phyloP scores from a whole-genome alignment of 257 asterid genomes.

The Mentha longifolia region DNA sequence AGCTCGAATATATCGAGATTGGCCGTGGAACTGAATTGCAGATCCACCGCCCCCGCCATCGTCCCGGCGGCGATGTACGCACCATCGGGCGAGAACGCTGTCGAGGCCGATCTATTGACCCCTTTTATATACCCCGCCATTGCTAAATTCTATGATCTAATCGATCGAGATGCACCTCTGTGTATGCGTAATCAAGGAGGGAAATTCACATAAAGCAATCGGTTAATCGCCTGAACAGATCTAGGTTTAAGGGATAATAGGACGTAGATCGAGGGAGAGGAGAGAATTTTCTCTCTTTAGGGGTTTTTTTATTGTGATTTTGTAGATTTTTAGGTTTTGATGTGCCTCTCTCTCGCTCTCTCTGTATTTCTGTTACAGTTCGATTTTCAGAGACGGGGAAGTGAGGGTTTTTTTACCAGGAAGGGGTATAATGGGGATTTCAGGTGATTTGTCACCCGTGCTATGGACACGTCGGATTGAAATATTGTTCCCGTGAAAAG shows the following conservation, averaged over 20 bases:
- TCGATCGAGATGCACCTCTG: conserved; percentile 25
- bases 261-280: conserved; percentile 45
- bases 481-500: background rate
- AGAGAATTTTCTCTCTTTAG: conserved; percentile 39
- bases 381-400: conserved; percentile 15
- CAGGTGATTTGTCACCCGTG: conserved; percentile 3
- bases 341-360: conserved; percentile 20
- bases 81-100: conserved; percentile 89
- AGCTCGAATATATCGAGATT: conserved; percentile 91
- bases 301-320: conserved; percentile 30
- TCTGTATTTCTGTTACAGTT: conserved; percentile 29
- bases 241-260: conserved; percentile 31
- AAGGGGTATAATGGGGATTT: conserved; percentile 36
- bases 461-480: background rate
- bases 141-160: conserved; percentile 34
- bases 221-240: conserved; percentile 36
- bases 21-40: conserved; percentile 92
- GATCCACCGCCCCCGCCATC: conserved; percentile 99
- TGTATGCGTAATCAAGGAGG: conserved; percentile 16
- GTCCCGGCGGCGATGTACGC: conserved; percentile 95
- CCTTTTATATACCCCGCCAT: conserved; percentile 78
- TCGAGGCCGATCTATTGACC: conserved; percentile 93
- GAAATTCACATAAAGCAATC: conserved; percentile 23
- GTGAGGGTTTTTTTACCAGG: conserved; percentile 26
- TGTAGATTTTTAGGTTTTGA: conserved; percentile 37